Base-by-base conservation (phyloP, 1,139 yeast genomes). In the Pneumocystis canis region DNA sequence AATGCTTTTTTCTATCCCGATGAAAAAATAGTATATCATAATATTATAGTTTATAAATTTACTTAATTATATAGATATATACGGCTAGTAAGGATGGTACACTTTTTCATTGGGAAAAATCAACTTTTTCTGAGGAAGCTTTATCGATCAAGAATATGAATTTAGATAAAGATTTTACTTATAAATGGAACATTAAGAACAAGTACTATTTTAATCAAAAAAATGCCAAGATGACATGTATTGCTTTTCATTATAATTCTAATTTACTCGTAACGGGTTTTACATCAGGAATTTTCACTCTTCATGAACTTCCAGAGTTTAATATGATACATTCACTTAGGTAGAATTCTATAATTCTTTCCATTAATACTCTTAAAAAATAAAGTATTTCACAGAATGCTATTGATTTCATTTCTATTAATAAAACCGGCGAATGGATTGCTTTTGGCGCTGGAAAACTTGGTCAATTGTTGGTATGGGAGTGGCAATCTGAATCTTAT, bases 401-500 rank as follows among this genome's bases (percentile, higher is more conserved):
- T 2, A 86, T 92, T 56, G 89, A 87, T 70, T 84, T 90, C 11
- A 94, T 92, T 2, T 76, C 83, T 28, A 81, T 92, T 61, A 92
- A 92, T 73, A 75, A 79, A 9, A 78, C 92, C 4, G 99, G 98
- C 30, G 98, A 92, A 74, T 92, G 99, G 99, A 77, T 94, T 60
- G 96, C 97, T 0, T 88, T 92, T 74, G 98, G 98, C 4, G 89
- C 97, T 0, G 77, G 90, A 25, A 85, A 84, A 70, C 76, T 88
- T 47, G 98, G 98, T n/a, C 99, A 92, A 74, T 76, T 92, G 63
- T 76, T 92, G 65, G 98, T 92, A 0, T 92, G 95, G 78, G 99
- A 92, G 78, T 92, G 99, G 99, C 97, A 92, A 76, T 87, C 96
- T 2, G 98, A 92, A 73, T 88, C 97, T 0, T 92, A 92, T 72